These are phyloP conservation scores for Phytophthora pistaciae DNA, from an alignment of 352 stramenopile species.

Conservation along the genomic window DNA sequence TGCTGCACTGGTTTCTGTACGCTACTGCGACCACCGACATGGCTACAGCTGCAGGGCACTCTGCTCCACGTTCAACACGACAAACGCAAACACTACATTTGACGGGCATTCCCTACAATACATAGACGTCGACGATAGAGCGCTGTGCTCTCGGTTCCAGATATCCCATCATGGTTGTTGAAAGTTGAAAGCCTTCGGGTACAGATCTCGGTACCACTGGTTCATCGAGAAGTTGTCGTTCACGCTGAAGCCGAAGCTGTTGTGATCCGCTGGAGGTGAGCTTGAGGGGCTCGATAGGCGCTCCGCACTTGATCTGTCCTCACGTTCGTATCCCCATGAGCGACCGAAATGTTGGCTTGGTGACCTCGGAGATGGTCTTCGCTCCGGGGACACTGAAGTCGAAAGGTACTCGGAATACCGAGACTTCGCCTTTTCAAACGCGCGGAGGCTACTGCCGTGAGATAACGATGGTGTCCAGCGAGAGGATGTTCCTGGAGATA, in stretches of 20 bases:
- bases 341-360: constrained; percentile 15
- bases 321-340: constrained; percentile 7
- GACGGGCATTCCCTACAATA: constrained; percentile 3
- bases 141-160: not conserved
- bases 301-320: constrained; percentile 5
- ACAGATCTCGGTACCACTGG: constrained; percentile 44
- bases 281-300: constrained; percentile 2
- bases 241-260: constrained; percentile 35
- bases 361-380: constrained; percentile 13
- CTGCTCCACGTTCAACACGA: not conserved
- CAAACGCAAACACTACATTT: not conserved
- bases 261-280: not conserved
- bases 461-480: constrained; percentile 3
- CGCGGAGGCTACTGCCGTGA: not conserved
- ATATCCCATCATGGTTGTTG: constrained; percentile 1
- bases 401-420: constrained; percentile 3
- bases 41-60: not conserved
- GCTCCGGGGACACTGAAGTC: not conserved
- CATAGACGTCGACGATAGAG: not conserved
- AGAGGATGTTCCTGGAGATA: not conserved
- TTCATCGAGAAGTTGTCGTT: constrained; percentile 44
- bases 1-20: constrained; percentile 11
- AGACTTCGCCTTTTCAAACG: constrained; percentile 16
- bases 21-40: not conserved
- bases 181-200: constrained; percentile 25